phyloP scores from a whole-genome alignment of 2,329 filamentous ascomycete genomes.

The Apiospora aurea region DNA sequence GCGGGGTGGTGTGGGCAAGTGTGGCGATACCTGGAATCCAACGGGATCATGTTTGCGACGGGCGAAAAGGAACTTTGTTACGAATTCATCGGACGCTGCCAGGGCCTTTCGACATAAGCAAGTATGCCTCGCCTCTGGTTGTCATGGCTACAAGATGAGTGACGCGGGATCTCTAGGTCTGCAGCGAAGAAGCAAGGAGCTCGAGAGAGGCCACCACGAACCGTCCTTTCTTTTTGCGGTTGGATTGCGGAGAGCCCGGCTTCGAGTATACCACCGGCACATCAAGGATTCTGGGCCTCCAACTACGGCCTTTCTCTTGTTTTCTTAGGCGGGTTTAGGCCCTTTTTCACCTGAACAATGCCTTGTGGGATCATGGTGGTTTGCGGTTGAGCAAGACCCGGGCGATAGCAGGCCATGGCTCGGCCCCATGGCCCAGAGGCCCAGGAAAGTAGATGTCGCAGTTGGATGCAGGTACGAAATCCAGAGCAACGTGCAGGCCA shows the following conservation, averaged over 20 bases:
- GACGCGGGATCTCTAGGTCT: neutral
- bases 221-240: neutral
- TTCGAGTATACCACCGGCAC: neutral
- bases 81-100: too few species aligned
- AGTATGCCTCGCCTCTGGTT: neutral
- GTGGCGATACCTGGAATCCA: neutral
- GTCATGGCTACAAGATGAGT: neutral
- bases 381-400: neutral
- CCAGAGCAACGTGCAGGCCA: neutral
- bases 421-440: neutral
- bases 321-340: neutral
- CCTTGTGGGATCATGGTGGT: neutral
- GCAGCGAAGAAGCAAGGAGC: conserved; percentile 4
- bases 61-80: neutral
- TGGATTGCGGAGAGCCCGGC: neutral
- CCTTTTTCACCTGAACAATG: neutral
- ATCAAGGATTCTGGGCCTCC: neutral
- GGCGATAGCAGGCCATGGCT: neutral
- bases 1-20: neutral
- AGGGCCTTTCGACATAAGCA: neutral
- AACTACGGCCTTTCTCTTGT: neutral
- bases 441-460: neutral
- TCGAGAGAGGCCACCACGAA: neutral
- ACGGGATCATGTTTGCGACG: too few species aligned
- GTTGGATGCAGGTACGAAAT: neutral